These are phyloP conservation scores for Gleditsia sinensis DNA, from an alignment of 306 rosid genomes.

Conservation along the genomic window DNA sequence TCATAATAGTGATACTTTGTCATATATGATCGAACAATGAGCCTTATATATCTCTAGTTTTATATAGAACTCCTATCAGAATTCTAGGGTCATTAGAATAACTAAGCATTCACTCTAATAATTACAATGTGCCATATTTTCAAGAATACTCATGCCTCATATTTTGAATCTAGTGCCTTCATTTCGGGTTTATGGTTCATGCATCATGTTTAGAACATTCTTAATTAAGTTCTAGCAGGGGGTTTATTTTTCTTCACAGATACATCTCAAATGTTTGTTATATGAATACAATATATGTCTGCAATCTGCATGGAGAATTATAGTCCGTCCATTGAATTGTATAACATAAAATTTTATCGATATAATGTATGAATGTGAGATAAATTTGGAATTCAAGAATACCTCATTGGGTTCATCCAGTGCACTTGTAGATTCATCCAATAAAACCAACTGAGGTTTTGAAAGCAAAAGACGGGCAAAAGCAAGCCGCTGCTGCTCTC, in stretches of 20 bases:
- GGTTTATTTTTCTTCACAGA: background rate
- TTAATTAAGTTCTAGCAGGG: too few relatives aligned
- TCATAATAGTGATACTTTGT: too few relatives aligned
- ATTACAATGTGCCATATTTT: too few relatives aligned
- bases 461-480: conserved; percentile 89
- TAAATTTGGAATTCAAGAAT: conserved; percentile 29
- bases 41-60: too few relatives aligned
- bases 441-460: conserved; percentile 70
- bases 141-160: too few relatives aligned
- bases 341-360: conserved; percentile 10
- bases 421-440: conserved; percentile 96
- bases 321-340: background rate
- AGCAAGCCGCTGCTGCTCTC: conserved; percentile 98
- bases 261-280: background rate
- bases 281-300: background rate
- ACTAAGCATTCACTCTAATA: too few relatives aligned
- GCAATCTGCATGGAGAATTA: background rate
- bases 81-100: too few relatives aligned
- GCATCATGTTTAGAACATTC: too few relatives aligned
- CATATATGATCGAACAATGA: too few relatives aligned
- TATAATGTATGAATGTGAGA: background rate
- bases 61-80: too few relatives aligned
- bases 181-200: too few relatives aligned
- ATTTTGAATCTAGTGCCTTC: too few relatives aligned
- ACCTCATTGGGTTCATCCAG: conserved; percentile 96